Base-by-base conservation (phyloP, 768 basidiomycete genomes). In the Paxillus ammoniavirescens region DNA sequence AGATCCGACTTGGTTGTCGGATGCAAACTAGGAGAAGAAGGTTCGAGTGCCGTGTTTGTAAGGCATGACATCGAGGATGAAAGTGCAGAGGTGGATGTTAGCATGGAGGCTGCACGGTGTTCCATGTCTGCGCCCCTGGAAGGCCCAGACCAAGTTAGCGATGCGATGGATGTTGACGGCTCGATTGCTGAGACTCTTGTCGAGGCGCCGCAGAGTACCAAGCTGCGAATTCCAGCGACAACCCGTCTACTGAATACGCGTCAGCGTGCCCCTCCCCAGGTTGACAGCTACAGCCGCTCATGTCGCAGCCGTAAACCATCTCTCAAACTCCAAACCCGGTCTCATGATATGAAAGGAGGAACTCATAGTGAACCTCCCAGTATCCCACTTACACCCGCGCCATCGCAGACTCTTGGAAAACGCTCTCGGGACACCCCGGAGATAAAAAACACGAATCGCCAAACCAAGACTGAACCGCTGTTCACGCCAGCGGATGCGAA, bases 21-120 rank as follows among this genome's bases (percentile, higher is more conserved):
- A 35, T 63, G 74, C 47, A 61, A 53, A 8, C 61, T 57, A 37
- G 70, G 54, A 61, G 68, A 57, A 44, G 62, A 58, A 43, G 68
- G 59, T 33, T 60, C 70, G 17, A 54, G 67, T 47, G 80, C 76
- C 1, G 80, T 85, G 26, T 82, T 78, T 55, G 74, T 84, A 36
- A 76, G 82, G 13, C 71, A 74, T 28, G 84, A 87, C 58, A 63
- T 77, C 3, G 82, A 77, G 28, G 84, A 87, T 53, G 84, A 86
- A 63, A 84, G 77, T 51, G 75, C 70, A 44, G 81, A 84, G 38
- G 82, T 86, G 10, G 83, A 87, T 56, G 75, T 86, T 31, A 75
- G 72, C 5, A 55, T 71, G 23, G 75, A 72, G 35, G 74, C 51
- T 9, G 50, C 59, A 37, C 64, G 41, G 15, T 68, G 42, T 62